Evolutionary conservation across 371 early-diverging fungal genomes (phyloP), one percentile per base, ranked within the genome.

Genomic region (Modicella reniformis): DNA sequence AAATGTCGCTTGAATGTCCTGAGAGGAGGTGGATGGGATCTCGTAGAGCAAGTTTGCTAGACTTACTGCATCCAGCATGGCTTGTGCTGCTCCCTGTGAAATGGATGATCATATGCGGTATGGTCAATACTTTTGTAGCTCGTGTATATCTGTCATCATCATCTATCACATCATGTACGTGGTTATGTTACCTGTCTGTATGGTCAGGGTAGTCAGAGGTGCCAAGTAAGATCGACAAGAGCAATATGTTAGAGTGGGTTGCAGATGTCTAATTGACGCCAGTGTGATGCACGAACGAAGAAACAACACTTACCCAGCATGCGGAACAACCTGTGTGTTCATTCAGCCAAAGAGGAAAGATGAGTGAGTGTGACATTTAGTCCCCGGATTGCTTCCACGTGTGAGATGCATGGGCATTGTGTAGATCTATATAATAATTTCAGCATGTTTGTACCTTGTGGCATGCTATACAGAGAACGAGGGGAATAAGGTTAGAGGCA

Each of bases 41-140:
- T 75, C 76, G 41, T 75, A 67, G 15, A 75, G 51, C 0, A 59
- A 26, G 30, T 75, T 75, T 21, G 71, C 76, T 1, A 75, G 52
- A 23, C 67, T 67, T 17, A 75, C 41, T 15, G 76, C 76, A 54
- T 75, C 76, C 32, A 75, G 17, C 67, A 75, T 75, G 8, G 76
- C 76, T 30, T 75, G 76, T 7, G 71, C 76, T 21, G 76, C 76
- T 25, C 76, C 76, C 70, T 74, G 44, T 44, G 3, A 44, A 44
- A 17, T 3, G 30, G 26, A 44, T 34, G 3, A 21, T n/a, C n/a
- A n/a, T n/a, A n/a, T n/a, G n/a, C n/a, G n/a, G n/a, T n/a, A n/a
- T n/a, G n/a, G n/a, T n/a, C n/a, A n/a, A n/a, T n/a, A n/a, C n/a
- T n/a, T n/a, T n/a, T n/a, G n/a, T n/a, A n/a, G n/a, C n/a, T n/a